These are phyloP conservation scores for Leucocoprinus sp. DNA, from an alignment of 768 basidiomycete genomes.

Conservation along the genomic window DNA sequence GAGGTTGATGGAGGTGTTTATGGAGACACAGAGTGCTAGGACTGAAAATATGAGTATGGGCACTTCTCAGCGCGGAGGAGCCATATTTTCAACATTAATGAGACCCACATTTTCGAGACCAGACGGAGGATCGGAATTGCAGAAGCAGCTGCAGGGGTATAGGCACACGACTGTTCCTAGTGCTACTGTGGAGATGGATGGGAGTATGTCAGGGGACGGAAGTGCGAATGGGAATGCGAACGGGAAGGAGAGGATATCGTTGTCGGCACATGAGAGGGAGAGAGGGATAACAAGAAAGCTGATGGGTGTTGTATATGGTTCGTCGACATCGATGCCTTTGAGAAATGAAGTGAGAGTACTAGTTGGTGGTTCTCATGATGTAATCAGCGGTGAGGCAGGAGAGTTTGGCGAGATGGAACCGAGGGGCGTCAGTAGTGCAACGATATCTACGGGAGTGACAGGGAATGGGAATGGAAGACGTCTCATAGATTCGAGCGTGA, in stretches of 20 bases:
- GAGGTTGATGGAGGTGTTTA: too few species aligned
- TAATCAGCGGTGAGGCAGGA: not conserved
- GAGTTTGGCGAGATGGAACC: slow-evolving; percentile 8
- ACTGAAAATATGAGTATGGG: not conserved
- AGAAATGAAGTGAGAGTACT: too few species aligned
- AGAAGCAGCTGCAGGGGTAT: slow-evolving; percentile 38
- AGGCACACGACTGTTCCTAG: slow-evolving; percentile 21
- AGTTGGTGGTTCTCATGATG: slow-evolving; percentile 20
- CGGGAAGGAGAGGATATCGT: slow-evolving; percentile 6
- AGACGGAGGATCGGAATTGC: slow-evolving; percentile 46
- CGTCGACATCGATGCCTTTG: too few species aligned
- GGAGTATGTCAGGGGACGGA: not conserved
- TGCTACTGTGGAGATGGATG: slow-evolving; percentile 15
- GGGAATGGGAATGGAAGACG: slow-evolving; percentile 14
- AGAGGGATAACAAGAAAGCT: slow-evolving; percentile 33
- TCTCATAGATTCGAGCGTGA: slow-evolving; percentile 16
- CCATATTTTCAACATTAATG: slow-evolving; percentile 29
- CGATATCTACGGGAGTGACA: too few species aligned
- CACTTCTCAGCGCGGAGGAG: slow-evolving; percentile 15
- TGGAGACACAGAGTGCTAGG: too few species aligned
- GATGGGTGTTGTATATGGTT: too few species aligned
- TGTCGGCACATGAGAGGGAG: slow-evolving; percentile 25
- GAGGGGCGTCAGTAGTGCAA: too few species aligned
- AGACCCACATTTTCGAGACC: slow-evolving; percentile 48
- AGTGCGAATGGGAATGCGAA: not conserved